Conservation (phyloP, 2,329 filamentous ascomycete genomes). For the Scedosporium boydii region DNA sequence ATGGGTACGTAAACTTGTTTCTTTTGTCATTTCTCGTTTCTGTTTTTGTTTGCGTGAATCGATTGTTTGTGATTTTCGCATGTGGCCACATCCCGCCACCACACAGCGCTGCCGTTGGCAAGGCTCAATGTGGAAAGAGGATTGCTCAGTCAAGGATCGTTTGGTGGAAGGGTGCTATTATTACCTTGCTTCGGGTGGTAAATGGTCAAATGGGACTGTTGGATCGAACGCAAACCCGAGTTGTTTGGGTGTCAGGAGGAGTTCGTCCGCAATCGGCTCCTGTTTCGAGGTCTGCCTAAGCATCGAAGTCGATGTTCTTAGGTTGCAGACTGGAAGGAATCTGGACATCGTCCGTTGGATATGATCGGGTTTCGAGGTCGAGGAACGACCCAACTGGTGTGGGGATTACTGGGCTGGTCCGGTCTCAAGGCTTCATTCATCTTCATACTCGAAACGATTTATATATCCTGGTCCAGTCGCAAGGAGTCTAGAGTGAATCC, state of each 20-base stretch:
- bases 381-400: neutral
- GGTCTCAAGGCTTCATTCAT: neutral
- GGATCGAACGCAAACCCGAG: too few relatives aligned
- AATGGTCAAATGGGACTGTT: too few relatives aligned
- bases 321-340: neutral
- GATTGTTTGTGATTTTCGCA: neutral
- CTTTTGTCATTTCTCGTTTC: neutral
- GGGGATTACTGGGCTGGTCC: neutral
- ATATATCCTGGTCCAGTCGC: neutral
- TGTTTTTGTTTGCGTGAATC: neutral
- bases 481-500: neutral
- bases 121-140: too few relatives aligned
- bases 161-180: neutral
- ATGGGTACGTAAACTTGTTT: conserved; percentile 27
- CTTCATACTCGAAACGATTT: neutral
- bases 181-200: neutral
- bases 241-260: neutral
- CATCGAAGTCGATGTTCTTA: neutral
- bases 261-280: neutral
- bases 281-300: neutral
- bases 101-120: neutral
- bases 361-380: neutral
- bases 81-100: neutral
- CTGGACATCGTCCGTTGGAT: neutral
- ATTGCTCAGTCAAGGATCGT: too few relatives aligned